A percentile compares a stretch with the other conserved stretches of the same genome.
phyloP scores from a whole-genome alignment of 2,329 filamentous ascomycete genomes.

The Colletotrichum melonis region DNA sequence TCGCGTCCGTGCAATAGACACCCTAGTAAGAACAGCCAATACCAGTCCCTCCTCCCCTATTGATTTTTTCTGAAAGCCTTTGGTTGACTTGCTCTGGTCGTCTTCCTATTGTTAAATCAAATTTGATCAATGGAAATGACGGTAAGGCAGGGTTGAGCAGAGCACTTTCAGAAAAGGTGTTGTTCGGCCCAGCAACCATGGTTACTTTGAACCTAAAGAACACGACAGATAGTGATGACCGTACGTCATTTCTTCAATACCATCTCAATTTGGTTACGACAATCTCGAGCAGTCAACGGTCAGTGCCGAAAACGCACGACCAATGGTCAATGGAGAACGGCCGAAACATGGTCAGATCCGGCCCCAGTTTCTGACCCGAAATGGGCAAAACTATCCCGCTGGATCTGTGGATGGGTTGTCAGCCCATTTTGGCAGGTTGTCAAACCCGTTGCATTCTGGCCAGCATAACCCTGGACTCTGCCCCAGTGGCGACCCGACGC shows the following conservation, averaged over 20 bases:
- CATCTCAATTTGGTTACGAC: not conserved
- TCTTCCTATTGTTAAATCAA: not conserved
- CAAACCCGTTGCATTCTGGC: not conserved
- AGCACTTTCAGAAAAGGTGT: not conserved
- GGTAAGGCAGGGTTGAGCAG: not conserved
- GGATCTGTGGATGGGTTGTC: slow-evolving; percentile 7
- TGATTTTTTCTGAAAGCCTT: too few relatives aligned
- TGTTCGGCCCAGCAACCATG: not conserved
- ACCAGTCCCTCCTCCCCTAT: too few relatives aligned
- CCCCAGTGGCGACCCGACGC: slow-evolving; percentile 21
- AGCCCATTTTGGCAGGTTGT: slow-evolving; percentile 29
- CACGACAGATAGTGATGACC: not conserved
- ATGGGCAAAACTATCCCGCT: not conserved
- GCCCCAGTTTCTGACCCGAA: not conserved
- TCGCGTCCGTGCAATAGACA: too few relatives aligned
- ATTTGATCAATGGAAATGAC: not conserved
- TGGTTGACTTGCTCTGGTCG: too few relatives aligned
- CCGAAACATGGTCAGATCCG: not conserved
- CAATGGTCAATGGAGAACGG: not conserved
- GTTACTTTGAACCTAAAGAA: not conserved
- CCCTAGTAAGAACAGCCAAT: too few relatives aligned
- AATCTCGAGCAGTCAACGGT: not conserved
- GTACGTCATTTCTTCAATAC: not conserved
- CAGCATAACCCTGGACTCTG: not conserved
- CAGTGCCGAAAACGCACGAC: not conserved